Evolutionary conservation across 306 rosid species (phyloP).

Genomic region (Styphnolobium japonicum): DNA sequence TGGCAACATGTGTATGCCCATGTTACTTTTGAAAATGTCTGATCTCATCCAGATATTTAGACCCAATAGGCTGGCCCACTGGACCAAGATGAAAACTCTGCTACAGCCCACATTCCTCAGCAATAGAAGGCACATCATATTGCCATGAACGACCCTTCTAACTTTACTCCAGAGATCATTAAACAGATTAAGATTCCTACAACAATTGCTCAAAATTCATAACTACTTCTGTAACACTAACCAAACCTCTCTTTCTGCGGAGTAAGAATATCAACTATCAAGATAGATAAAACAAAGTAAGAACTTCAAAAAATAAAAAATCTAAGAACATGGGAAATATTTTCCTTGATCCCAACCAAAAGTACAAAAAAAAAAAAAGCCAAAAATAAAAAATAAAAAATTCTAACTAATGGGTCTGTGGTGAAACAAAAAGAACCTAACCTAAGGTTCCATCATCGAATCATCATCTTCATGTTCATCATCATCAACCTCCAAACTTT

Average conservation of each 20-base stretch:
- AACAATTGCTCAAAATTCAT: conserved; percentile 21
- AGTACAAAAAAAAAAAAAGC: conserved; percentile 5
- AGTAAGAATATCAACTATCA: conserved; percentile 16
- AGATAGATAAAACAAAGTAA: conserved; percentile 10
- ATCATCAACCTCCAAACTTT: conserved; percentile 62
- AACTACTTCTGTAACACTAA: conserved; percentile 1
- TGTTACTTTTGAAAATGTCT: conserved; percentile 31
- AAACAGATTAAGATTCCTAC: conserved; percentile 3
- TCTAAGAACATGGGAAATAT: conserved; percentile 26
- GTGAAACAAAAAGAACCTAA: neutral
- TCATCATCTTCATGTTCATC: neutral
- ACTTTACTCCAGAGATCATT: conserved; percentile 2
- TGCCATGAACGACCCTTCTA: conserved; percentile 20
- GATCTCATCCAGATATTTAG: conserved; percentile 31
- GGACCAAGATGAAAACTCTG: conserved; percentile 13
- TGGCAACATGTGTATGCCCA: conserved; percentile 34
- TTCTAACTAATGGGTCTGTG: conserved; percentile 34
- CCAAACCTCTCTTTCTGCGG: conserved; percentile 13
- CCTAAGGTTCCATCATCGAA: neutral
- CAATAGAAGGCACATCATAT: conserved; percentile 19
- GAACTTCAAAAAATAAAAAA: neutral
- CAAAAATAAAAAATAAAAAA: neutral
- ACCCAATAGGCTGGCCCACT: conserved; percentile 37
- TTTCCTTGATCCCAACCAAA: conserved; percentile 43
- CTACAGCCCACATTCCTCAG: conserved; percentile 30